A percentile compares a stretch with the other conserved stretches of the same genome.
phyloP scores from a whole-genome alignment of 495 filamentous ascomycete genomes.

The Aspergillus sclerotioniger region DNA sequence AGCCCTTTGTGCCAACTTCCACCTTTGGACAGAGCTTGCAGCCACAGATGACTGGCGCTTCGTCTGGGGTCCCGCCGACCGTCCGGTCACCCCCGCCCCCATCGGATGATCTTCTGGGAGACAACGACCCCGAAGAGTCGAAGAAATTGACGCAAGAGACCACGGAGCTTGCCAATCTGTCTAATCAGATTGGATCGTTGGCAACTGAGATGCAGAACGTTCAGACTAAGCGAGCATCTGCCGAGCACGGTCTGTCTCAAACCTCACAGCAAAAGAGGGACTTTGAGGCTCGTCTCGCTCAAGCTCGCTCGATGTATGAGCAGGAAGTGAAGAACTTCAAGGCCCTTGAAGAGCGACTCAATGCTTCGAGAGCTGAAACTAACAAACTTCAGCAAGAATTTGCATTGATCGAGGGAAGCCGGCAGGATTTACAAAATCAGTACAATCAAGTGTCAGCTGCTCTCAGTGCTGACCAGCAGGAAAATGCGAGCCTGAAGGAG shows the following conservation, averaged over 20 bases:
- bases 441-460: conserved; percentile 71
- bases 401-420: conserved; percentile 73
- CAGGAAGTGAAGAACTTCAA: conserved; percentile 86
- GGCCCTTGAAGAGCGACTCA: conserved; percentile 77
- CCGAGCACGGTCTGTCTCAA: conserved; percentile 76
- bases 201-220: conserved; percentile 92
- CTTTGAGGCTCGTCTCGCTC: conserved; percentile 81
- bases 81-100: conserved; percentile 51
- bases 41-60: conserved; percentile 73
- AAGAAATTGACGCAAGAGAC: conserved; percentile 86
- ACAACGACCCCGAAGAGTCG: conserved; percentile 84
- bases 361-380: conserved; percentile 70
- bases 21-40: conserved; percentile 83
- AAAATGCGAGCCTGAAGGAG: conserved; percentile 84
- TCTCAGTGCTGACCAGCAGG: conserved; percentile 81
- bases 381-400: conserved; percentile 79
- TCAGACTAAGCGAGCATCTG: conserved; percentile 71
- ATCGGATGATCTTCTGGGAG: conserved; percentile 90
- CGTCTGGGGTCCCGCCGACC: conserved; percentile 40
- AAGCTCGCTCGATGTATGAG: conserved; percentile 84
- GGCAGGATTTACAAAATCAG: conserved; percentile 82
- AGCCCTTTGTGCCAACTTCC: conserved; percentile 87
- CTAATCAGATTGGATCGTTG: conserved; percentile 87
- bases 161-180: conserved; percentile 91
- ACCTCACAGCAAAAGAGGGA: conserved; percentile 82